These are phyloP conservation scores for Pouteria glomerata DNA, from an alignment of 148 eudicot species.

Conservation along the genomic window DNA sequence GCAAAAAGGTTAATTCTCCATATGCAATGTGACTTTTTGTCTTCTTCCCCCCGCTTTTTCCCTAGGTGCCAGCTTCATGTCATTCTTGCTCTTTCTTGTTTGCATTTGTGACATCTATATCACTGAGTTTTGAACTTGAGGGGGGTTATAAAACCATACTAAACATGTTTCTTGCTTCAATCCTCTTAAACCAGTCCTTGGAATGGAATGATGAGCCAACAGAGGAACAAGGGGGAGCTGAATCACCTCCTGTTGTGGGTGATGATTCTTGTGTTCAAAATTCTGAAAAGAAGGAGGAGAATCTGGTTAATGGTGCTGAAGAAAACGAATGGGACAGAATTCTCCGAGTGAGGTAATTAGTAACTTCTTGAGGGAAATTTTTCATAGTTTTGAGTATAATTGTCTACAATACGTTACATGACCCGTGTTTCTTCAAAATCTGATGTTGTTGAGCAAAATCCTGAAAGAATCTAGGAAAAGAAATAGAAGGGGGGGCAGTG, in stretches of 20 bases:
- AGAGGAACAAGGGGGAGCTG: slow-evolving; percentile 69
- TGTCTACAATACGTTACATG: background rate
- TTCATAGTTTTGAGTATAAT: background rate
- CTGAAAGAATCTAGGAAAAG: background rate
- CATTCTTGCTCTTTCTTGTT: background rate
- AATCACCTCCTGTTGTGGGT: slow-evolving; percentile 31
- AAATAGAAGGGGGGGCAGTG: background rate
- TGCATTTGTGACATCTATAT: background rate
- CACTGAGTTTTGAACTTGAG: background rate
- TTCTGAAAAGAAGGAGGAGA: slow-evolving; percentile 56
- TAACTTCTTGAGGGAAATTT: slow-evolving; percentile 2
- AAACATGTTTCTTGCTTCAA: slow-evolving; percentile 5
- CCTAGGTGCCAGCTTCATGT: too few species aligned
- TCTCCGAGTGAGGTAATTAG: slow-evolving; percentile 72
- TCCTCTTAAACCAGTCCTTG: slow-evolving; percentile 41
- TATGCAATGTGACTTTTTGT: background rate
- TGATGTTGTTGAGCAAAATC: background rate
- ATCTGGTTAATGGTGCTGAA: slow-evolving; percentile 37
- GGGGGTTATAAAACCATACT: slow-evolving; percentile 2
- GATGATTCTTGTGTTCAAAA: slow-evolving; percentile 47
- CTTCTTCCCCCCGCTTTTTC: too few species aligned
- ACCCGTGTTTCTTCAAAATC: background rate
- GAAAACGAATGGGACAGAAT: slow-evolving; percentile 98
- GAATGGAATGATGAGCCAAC: slow-evolving; percentile 91
- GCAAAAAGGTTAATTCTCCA: background rate